Base-by-base conservation (phyloP, 2,329 filamentous ascomycete genomes). In the Thielaviopsis punctulata region DNA sequence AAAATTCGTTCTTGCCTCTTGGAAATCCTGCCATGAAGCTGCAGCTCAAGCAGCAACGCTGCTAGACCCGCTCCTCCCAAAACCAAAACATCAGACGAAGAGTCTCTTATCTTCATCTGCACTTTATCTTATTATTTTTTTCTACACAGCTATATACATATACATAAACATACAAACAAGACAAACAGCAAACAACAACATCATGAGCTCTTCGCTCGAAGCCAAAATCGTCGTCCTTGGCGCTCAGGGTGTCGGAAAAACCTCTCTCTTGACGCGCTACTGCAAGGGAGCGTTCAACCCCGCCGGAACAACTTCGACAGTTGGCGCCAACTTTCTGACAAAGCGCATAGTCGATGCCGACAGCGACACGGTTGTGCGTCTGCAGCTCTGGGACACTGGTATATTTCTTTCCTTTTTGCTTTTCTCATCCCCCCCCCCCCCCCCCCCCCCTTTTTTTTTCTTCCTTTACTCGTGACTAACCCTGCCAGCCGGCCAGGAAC, bases 331-430 rank as follows among this genome's bases (percentile, higher is more conserved):
- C 62, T 88, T 88, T 65, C 72, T 87, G 63, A 84, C 84, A 44
- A 88, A 88, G 68, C 79, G 82, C 61, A 81, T 88, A 55, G 73
- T 85, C 58, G 89, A 95, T 66, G 79, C 78, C 56, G 86, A 95
- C 63, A 86, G 83, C 21, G 86, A 90, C 60, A 92, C 87, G 1
- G 74, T 85, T 22, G 87, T 95, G 33, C 80, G 89, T n/a, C 73
- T 95, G 36, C 89, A 95, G 63, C 93, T 95, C 59, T 95, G 89
- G 89, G 89, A 95, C 64, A 95, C 89, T 30, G 87, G 76, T 78
- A 33, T 45, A n/a, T 50, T 33, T 56, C 57, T 30, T 45, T 45
- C 39, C 33, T 52, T 41, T 55, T 52, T 45, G 30, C 52, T 27
- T 45, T 41, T 36, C 18, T 33, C 48, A 27, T 18, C 39, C 39